phyloP scores from a whole-genome alignment of 2,329 filamentous ascomycete genomes.

The Geosmithia morbida region DNA sequence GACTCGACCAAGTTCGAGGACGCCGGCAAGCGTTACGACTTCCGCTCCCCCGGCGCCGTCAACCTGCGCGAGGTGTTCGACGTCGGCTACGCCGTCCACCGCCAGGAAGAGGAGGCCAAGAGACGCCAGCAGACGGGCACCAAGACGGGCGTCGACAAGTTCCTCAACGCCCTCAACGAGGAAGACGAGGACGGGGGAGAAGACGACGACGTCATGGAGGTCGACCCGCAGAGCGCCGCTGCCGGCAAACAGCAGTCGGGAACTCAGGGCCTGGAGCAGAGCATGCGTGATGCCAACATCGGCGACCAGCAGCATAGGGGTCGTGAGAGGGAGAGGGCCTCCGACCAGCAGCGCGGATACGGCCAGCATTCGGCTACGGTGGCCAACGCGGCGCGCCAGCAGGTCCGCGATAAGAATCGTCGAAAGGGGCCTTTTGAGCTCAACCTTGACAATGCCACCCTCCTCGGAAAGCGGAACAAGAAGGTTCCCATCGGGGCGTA shows the following conservation, averaged over 20 bases:
- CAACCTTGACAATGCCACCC: constrained; percentile 76
- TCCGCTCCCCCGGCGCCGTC: constrained; percentile 87
- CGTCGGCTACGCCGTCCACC: constrained; percentile 92
- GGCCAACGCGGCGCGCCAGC: constrained; percentile 69
- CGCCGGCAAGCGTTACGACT: constrained; percentile 64
- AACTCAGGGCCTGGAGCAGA: constrained; percentile 66
- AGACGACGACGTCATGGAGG: constrained; percentile 46
- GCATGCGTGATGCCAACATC: constrained; percentile 73
- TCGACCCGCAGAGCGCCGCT: constrained; percentile 38
- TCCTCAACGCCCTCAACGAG: constrained; percentile 53
- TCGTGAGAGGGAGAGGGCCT: constrained; percentile 14
- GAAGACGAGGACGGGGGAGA: constrained; percentile 39
- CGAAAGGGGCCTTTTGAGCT: constrained; percentile 82
- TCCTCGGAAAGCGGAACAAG: constrained; percentile 58
- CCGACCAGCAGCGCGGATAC: constrained; percentile 43
- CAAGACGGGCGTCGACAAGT: constrained; percentile 48
- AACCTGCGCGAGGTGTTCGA: constrained; percentile 97
- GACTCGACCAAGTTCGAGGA: constrained; percentile 38
- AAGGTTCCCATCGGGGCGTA: constrained; percentile 32
- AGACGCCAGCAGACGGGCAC: constrained; percentile 68
- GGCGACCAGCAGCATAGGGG: constrained; percentile 26
- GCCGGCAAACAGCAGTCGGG: constrained; percentile 27
- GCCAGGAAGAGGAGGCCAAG: constrained; percentile 92
- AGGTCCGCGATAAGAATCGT: constrained; percentile 51
- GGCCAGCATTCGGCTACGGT: constrained; percentile 80